phyloP scores from a whole-genome alignment of 441 rosid genomes.

The Gossypium laxum region DNA sequence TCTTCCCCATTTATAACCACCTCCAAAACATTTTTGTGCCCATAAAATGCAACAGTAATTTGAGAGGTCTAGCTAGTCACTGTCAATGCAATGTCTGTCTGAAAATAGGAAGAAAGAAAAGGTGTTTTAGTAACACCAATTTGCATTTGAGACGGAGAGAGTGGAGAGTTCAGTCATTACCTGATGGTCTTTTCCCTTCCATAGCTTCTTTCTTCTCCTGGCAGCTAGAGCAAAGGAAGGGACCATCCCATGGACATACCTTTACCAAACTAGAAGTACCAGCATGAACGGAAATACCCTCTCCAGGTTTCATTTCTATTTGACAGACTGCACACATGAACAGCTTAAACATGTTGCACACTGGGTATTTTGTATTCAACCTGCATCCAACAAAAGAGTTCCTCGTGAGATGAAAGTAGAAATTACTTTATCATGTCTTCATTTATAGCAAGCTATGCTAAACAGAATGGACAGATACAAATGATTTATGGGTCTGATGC shows the following conservation, averaged over 20 bases:
- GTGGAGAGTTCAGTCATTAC: constrained; percentile 25
- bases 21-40: constrained; percentile 33
- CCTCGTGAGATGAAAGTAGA: constrained; percentile 12
- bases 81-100: constrained; percentile 71
- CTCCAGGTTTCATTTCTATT: constrained; percentile 87
- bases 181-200: constrained; percentile 85
- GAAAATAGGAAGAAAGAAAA: constrained; percentile 18
- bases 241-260: constrained; percentile 95
- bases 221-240: constrained; percentile 91
- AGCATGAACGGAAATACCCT: constrained; percentile 81
- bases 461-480: background rate
- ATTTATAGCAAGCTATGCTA: background rate
- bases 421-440: background rate
- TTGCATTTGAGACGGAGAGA: background rate
- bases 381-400: constrained; percentile 36
- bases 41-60: constrained; percentile 15
- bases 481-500: background rate
- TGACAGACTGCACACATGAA: constrained; percentile 93
- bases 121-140: constrained; percentile 9
- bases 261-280: constrained; percentile 47
- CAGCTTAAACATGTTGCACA: constrained; percentile 92
- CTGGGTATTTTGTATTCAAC: constrained; percentile 81
- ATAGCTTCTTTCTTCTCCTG: constrained; percentile 93
- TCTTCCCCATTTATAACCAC: constrained; percentile 23
- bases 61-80: constrained; percentile 52